Evolutionary conservation across 2,329 filamentous ascomycete genomes (phyloP).

Genomic region (Ophiostoma triangulosporum): DNA sequence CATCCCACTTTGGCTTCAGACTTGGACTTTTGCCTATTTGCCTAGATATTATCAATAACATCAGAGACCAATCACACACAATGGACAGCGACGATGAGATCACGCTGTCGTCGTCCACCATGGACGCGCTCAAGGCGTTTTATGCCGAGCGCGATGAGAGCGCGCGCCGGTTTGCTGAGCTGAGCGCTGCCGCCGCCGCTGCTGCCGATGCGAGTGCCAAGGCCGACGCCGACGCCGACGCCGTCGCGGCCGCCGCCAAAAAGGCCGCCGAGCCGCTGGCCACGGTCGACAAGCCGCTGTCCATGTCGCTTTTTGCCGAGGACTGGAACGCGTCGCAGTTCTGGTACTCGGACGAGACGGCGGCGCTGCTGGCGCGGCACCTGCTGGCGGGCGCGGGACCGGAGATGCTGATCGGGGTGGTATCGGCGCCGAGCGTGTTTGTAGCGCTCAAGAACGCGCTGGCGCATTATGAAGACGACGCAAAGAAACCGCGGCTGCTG

Average conservation of each 20-base stretch:
- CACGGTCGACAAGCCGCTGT: slow-evolving; percentile 20
- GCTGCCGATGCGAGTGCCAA: slow-evolving; percentile 18
- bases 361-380: slow-evolving; percentile 46
- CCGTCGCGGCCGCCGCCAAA: slow-evolving; percentile 38
- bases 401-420: slow-evolving; percentile 46
- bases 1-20: background rate
- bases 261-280: background rate
- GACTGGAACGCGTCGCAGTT: slow-evolving; percentile 80
- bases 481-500: slow-evolving; percentile 37
- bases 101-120: slow-evolving; percentile 49
- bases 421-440: slow-evolving; percentile 67
- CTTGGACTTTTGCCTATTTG: too few relatives aligned
- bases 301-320: slow-evolving; percentile 61
- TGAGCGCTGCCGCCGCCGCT: slow-evolving; percentile 48
- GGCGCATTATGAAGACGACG: slow-evolving; percentile 2
- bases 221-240: slow-evolving; percentile 17
- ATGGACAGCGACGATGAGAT: slow-evolving; percentile 36
- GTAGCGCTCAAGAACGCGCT: slow-evolving; percentile 53
- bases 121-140: slow-evolving; percentile 60
- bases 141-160: slow-evolving; percentile 57
- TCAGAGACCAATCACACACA: background rate
- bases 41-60: too few relatives aligned
- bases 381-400: slow-evolving; percentile 47
- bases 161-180: slow-evolving; percentile 51
- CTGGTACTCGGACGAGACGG: slow-evolving; percentile 67